Evolutionary conservation across 2,329 filamentous ascomycete species (phyloP).

Genomic region (Nigrograna mackinnonii): DNA sequence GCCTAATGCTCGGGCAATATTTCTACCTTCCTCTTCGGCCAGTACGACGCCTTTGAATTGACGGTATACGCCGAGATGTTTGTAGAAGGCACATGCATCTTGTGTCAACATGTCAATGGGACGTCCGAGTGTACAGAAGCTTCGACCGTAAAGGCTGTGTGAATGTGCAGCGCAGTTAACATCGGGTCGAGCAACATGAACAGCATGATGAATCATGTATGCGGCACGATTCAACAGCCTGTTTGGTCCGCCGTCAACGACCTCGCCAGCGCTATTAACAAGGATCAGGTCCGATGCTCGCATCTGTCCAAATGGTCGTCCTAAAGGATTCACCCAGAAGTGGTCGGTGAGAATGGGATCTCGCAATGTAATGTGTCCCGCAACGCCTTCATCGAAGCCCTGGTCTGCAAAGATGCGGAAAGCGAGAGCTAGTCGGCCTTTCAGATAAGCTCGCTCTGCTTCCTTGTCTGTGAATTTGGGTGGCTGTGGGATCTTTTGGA

Average conservation of each 20-base stretch:
- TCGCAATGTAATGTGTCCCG: slow-evolving; percentile 65
- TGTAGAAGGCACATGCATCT: slow-evolving; percentile 58
- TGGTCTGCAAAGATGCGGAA: slow-evolving; percentile 44
- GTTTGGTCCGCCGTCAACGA: slow-evolving; percentile 63
- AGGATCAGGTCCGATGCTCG: slow-evolving; percentile 68
- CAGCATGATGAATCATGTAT: slow-evolving; percentile 63
- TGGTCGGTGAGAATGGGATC: slow-evolving; percentile 61
- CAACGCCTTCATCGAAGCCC: slow-evolving; percentile 51
- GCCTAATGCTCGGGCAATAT: slow-evolving; percentile 54
- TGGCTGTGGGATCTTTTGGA: slow-evolving; percentile 22
- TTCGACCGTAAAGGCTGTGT: slow-evolving; percentile 61
- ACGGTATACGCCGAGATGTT: slow-evolving; percentile 55
- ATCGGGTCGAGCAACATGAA: slow-evolving; percentile 62
- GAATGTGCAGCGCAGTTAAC: slow-evolving; percentile 62
- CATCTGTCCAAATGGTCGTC: slow-evolving; percentile 64
- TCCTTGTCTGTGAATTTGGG: slow-evolving; percentile 40
- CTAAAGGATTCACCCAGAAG: slow-evolving; percentile 72
- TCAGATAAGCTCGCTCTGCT: slow-evolving; percentile 40
- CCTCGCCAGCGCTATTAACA: slow-evolving; percentile 62
- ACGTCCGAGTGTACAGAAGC: slow-evolving; percentile 65
- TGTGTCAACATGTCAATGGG: slow-evolving; percentile 63
- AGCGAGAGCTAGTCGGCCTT: slow-evolving; percentile 41
- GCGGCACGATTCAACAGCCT: slow-evolving; percentile 49
- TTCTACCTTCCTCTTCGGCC: slow-evolving; percentile 55
- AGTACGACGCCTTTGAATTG: slow-evolving; percentile 59